A percentile compares a stretch with the other conserved stretches of the same genome.
Evolutionary conservation across 202 grass and related monocot genomes (phyloP).

Genomic region (Setaria viridis): DNA sequence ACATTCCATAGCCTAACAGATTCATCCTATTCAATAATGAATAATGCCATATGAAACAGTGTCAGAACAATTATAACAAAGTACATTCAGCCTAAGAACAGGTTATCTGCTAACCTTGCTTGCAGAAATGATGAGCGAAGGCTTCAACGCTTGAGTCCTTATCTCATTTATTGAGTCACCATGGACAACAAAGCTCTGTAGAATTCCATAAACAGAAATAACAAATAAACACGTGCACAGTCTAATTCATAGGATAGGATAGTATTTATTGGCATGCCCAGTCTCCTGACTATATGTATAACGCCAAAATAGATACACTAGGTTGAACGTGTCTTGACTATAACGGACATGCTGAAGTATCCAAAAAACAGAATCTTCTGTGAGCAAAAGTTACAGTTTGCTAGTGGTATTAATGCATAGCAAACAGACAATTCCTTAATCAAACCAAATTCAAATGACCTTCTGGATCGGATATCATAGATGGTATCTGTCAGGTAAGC

Average conservation of each 20-base stretch:
- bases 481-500: slow-evolving; percentile 20
- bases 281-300: background rate
- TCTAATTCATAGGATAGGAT: slow-evolving; percentile 21
- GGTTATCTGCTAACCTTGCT: slow-evolving; percentile 70
- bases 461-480: background rate
- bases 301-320: background rate
- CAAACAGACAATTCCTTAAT: slow-evolving; percentile 3
- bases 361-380: background rate
- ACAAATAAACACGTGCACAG: slow-evolving; percentile 5
- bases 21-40: slow-evolving; percentile 68
- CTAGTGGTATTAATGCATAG: too few species aligned
- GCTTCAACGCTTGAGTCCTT: slow-evolving; percentile 91
- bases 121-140: slow-evolving; percentile 93
- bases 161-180: slow-evolving; percentile 97
- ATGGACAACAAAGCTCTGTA: slow-evolving; percentile 97
- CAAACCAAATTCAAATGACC: slow-evolving; percentile 10
- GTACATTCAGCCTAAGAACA: slow-evolving; percentile 25
- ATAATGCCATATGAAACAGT: slow-evolving; percentile 15
- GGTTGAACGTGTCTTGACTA: background rate
- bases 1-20: slow-evolving; percentile 98
- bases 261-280: slow-evolving; percentile 16
- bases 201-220: slow-evolving; percentile 38
- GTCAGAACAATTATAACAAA: slow-evolving; percentile 40
- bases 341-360: background rate
- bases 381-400: too few species aligned